Conservation (phyloP, 2,329 filamentous ascomycete genomes). For the Xylaria sp. region DNA sequence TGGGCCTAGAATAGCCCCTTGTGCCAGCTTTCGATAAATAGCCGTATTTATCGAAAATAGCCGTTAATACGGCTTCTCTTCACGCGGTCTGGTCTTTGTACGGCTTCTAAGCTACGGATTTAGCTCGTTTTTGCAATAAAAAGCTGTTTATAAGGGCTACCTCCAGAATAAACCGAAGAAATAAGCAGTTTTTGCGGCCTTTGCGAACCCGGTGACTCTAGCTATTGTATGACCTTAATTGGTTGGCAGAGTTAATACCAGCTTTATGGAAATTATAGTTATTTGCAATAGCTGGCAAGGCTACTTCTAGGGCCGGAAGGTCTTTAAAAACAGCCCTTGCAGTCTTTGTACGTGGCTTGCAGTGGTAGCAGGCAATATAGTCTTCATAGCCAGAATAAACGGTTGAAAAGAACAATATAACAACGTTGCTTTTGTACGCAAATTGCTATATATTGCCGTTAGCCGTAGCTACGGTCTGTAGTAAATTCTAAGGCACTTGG, state of each 20-base stretch:
- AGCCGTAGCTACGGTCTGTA: neutral
- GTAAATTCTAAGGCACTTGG: neutral
- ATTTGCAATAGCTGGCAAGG: neutral
- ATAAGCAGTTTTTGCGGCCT: neutral
- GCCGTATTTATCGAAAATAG: neutral
- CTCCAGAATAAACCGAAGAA: constrained; percentile 6
- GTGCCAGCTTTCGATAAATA: neutral
- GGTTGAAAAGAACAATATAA: neutral
- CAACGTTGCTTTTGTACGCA: constrained; percentile 9
- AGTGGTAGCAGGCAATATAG: too few relatives aligned
- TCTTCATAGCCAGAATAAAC: constrained; percentile 2
- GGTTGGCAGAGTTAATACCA: neutral
- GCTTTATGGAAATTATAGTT: neutral
- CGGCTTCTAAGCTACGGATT: neutral
- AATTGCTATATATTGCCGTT: constrained; percentile 1
- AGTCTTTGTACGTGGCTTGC: neutral
- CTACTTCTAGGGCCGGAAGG: neutral
- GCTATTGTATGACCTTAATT: neutral
- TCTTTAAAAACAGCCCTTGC: neutral
- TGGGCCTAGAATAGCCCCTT: neutral
- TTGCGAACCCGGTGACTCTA: neutral
- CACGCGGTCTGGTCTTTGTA: neutral
- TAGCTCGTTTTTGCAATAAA: neutral
- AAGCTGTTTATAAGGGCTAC: constrained; percentile 2
- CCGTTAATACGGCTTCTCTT: neutral